phyloP scores from a whole-genome alignment of 2,329 filamentous ascomycete species.

The Ustilaginoidea virens region DNA sequence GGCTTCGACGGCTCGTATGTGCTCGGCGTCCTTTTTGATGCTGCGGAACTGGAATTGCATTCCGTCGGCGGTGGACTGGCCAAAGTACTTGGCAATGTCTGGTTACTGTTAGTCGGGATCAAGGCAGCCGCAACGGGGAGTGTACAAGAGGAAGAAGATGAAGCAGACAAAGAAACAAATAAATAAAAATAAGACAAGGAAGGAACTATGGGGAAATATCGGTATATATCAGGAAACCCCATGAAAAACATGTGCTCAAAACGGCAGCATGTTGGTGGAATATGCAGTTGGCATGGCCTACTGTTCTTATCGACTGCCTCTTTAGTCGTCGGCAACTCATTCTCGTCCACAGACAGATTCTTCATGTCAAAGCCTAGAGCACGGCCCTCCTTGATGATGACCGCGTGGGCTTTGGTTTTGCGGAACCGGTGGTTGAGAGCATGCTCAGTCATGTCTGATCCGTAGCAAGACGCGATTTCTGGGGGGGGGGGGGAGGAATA shows the following conservation, averaged over 20 bases:
- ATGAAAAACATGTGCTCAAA: no score
- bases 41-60: conserved; percentile 45
- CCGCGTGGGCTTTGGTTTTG: conserved; percentile 25
- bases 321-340: conserved; percentile 21
- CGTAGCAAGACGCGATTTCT: conserved; percentile 33
- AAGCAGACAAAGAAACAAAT: background rate
- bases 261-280: no score
- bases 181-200: background rate
- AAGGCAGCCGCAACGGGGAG: background rate
- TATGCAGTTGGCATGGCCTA: conserved; percentile 15
- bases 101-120: conserved; percentile 6
- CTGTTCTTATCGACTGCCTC: conserved; percentile 24
- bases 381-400: conserved; percentile 21
- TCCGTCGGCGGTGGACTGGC: conserved; percentile 39
- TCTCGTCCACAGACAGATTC: conserved; percentile 20
- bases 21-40: conserved; percentile 37
- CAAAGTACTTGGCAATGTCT: conserved; percentile 46
- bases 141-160: background rate
- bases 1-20: conserved; percentile 27
- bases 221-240: no score
- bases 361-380: conserved; percentile 24
- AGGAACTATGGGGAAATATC: background rate
- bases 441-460: conserved; percentile 31
- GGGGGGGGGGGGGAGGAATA: conserved; percentile 9
- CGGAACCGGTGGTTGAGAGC: conserved; percentile 37